These are phyloP conservation scores for Zizania palustris DNA, from an alignment of 202 grass and related monocot species.

Conservation along the genomic window DNA sequence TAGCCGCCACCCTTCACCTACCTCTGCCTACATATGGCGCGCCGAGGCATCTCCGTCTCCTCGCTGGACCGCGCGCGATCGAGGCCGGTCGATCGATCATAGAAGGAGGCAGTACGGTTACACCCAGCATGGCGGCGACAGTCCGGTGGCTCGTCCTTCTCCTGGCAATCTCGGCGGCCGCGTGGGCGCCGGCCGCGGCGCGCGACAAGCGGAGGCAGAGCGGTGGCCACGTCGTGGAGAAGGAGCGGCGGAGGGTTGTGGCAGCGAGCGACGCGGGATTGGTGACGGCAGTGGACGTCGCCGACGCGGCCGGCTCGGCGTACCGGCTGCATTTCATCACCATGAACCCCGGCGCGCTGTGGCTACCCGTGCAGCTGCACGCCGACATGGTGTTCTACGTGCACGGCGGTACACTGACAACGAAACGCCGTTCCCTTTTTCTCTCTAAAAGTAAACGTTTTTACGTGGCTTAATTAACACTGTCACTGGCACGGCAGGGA, in stretches of 20 bases:
- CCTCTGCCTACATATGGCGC: constrained; percentile 37
- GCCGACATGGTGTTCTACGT: constrained; percentile 84
- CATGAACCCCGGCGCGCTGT: constrained; percentile 75
- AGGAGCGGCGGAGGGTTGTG: constrained; percentile 59
- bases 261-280: constrained; percentile 53
- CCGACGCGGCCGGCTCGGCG: constrained; percentile 47
- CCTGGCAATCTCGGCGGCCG: constrained; percentile 24
- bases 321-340: constrained; percentile 89
- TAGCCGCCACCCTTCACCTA: not conserved
- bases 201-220: constrained; percentile 16
- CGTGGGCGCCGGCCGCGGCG: not conserved
- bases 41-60: not conserved
- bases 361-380: constrained; percentile 79
- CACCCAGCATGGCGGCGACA: constrained; percentile 19
- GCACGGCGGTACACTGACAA: constrained; percentile 50
- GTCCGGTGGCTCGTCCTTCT: constrained; percentile 38
- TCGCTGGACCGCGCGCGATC: not conserved
- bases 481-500: constrained; percentile 33
- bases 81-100: not conserved
- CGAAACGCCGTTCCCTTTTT: not conserved
- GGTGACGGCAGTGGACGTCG: constrained; percentile 66
- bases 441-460: not conserved
- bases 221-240: constrained; percentile 54
- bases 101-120: not conserved
- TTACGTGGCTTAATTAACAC: not conserved